phyloP scores from a whole-genome alignment of 2,329 filamentous ascomycete species.

The Volutella citrinella region DNA sequence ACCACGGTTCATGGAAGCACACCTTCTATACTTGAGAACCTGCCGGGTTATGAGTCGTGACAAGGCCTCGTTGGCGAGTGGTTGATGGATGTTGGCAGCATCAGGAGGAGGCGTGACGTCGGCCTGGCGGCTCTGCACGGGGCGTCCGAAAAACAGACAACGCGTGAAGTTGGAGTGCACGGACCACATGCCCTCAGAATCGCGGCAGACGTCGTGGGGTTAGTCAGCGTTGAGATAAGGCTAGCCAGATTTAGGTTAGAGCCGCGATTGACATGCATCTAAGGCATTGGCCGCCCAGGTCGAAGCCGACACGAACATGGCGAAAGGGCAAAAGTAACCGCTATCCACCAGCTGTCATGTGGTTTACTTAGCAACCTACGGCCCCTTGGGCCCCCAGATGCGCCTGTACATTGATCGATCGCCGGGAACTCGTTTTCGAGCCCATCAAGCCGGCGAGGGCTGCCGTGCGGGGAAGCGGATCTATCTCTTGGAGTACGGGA shows the following conservation, averaged over 20 bases:
- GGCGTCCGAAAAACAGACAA: conserved; percentile 37
- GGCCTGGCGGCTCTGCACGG: conserved; percentile 26
- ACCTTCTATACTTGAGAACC: conserved; percentile 6
- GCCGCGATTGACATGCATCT: conserved; percentile 8
- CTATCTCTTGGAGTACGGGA: too few relatives aligned
- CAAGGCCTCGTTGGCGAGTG: conserved; percentile 20
- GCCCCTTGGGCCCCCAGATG: too few relatives aligned
- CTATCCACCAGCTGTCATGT: too few relatives aligned
- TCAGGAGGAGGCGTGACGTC: conserved; percentile 34
- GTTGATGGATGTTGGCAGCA: conserved; percentile 27
- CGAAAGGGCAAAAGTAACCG: too few relatives aligned
- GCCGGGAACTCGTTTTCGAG: too few relatives aligned
- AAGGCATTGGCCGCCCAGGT: conserved; percentile 5
- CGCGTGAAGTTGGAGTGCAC: conserved; percentile 39
- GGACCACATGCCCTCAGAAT: conserved; percentile 19
- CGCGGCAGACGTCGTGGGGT: conserved; percentile 2
- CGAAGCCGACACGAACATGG: conserved; percentile 2
- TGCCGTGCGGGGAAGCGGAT: too few relatives aligned
- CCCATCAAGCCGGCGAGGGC: too few relatives aligned
- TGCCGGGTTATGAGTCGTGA: conserved; percentile 17
- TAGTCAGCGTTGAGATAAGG: conserved; percentile 12
- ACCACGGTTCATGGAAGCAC: conserved; percentile 13
- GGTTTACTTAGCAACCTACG: too few relatives aligned
- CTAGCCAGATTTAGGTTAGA: conserved; percentile 5
- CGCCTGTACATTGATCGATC: too few relatives aligned